phyloP scores from a whole-genome alignment of 108 stramenopile species.

The Skeletonema tropicum region DNA sequence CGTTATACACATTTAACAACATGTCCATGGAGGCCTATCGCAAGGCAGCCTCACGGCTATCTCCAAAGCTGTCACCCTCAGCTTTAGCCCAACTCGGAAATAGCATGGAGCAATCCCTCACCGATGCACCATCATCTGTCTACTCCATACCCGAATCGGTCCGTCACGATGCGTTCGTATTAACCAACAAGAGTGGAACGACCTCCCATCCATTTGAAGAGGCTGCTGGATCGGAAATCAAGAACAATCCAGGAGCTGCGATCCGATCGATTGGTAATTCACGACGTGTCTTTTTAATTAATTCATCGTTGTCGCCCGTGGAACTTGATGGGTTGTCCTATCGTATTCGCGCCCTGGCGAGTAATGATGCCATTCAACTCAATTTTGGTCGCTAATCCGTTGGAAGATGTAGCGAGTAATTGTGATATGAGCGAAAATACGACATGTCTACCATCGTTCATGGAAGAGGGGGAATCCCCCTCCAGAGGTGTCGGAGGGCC shows the following conservation, averaged over 20 bases:
- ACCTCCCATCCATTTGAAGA: not conserved
- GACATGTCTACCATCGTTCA: slow-evolving; percentile 27
- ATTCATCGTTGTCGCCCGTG: slow-evolving; percentile 56
- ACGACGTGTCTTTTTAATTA: slow-evolving; percentile 74
- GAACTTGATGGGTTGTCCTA: slow-evolving; percentile 82
- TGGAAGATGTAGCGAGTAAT: slow-evolving; percentile 47
- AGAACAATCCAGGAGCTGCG: slow-evolving; percentile 39
- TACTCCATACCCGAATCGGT: slow-evolving; percentile 41
- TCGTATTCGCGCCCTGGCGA: slow-evolving; percentile 64
- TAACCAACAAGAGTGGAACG: slow-evolving; percentile 1
- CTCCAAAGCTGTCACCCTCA: slow-evolving; percentile 16
- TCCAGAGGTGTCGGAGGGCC: not conserved
- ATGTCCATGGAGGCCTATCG: slow-evolving; percentile 8
- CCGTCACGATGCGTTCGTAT: slow-evolving; percentile 23
- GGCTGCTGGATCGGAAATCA: not conserved
- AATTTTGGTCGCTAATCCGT: slow-evolving; percentile 73
- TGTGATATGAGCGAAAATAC: slow-evolving; percentile 44
- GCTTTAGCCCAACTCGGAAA: slow-evolving; percentile 21
- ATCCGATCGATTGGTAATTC: slow-evolving; percentile 73
- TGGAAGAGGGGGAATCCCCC: slow-evolving; percentile 40
- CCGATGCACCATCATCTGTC: slow-evolving; percentile 21
- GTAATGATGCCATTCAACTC: slow-evolving; percentile 66
- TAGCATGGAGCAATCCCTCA: slow-evolving; percentile 23
- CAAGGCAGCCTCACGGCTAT: slow-evolving; percentile 19
- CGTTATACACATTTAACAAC: not conserved